phyloP scores from a whole-genome alignment of 116 monocot genomes.

The Trichopus zeylanicus region DNA sequence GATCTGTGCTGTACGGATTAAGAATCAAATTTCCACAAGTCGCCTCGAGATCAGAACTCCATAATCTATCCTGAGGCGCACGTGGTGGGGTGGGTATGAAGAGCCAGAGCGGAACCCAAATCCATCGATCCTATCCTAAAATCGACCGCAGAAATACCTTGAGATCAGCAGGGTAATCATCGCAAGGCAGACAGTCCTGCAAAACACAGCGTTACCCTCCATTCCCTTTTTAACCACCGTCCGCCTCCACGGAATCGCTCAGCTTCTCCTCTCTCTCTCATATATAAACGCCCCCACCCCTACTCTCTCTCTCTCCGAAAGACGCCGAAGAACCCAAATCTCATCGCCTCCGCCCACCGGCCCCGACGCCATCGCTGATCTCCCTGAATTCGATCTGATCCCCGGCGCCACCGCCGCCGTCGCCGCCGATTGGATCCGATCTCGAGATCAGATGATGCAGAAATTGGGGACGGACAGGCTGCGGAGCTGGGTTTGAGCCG shows the following conservation, averaged over 20 bases:
- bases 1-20: too few relatives aligned
- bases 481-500: neutral
- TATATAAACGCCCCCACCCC: neutral
- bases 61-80: too few relatives aligned
- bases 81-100: too few relatives aligned
- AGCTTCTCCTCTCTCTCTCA: neutral
- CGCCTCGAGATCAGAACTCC: too few relatives aligned
- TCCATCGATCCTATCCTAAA: too few relatives aligned
- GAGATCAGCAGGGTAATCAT: neutral
- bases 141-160: neutral
- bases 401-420: neutral
- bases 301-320: neutral
- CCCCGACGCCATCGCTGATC: neutral
- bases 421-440: neutral
- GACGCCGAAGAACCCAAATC: neutral
- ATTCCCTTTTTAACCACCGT: conserved; percentile 1
- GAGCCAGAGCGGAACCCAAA: neutral
- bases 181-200: neutral
- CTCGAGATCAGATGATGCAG: neutral
- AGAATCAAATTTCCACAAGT: too few relatives aligned
- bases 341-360: neutral
- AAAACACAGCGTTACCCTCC: neutral
- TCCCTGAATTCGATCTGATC: neutral
- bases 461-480: neutral
- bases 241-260: neutral